Conservation (phyloP, 306 rosid species). For the Gastrolobium villosum region DNA sequence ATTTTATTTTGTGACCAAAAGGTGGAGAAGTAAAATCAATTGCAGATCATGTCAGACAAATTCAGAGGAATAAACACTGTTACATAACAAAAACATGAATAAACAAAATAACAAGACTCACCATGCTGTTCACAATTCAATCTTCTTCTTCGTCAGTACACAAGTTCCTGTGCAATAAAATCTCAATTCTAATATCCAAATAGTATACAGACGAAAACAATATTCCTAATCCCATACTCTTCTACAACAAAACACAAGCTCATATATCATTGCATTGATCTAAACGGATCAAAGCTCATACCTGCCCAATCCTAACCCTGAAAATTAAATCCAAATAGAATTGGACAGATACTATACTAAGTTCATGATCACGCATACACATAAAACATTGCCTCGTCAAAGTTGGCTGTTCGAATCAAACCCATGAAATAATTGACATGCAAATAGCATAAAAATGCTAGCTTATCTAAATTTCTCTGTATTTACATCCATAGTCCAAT, state of each 20-base stretch:
- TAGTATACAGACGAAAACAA: slow-evolving; percentile 7
- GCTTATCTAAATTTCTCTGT: background rate
- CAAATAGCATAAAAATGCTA: background rate
- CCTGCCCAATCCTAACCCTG: background rate
- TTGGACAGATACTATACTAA: background rate
- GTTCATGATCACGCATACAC: background rate
- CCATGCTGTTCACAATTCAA: slow-evolving; percentile 53
- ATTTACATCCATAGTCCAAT: too few species aligned
- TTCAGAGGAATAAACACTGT: too few species aligned
- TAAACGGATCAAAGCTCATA: background rate
- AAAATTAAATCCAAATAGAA: background rate
- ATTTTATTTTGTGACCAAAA: too few species aligned
- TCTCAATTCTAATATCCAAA: background rate
- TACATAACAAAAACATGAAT: too few species aligned
- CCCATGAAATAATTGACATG: background rate
- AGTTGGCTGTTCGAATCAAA: background rate
- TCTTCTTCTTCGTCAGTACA: slow-evolving; percentile 36
- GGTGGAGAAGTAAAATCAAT: too few species aligned
- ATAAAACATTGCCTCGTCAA: background rate
- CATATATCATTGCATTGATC: background rate
- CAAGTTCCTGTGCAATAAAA: slow-evolving; percentile 47
- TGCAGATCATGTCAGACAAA: too few species aligned
- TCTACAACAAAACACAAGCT: background rate
- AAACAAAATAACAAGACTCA: background rate
- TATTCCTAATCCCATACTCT: background rate